Base-by-base conservation (phyloP, 495 filamentous ascomycete species). In the Talaromyces adpressus region DNA sequence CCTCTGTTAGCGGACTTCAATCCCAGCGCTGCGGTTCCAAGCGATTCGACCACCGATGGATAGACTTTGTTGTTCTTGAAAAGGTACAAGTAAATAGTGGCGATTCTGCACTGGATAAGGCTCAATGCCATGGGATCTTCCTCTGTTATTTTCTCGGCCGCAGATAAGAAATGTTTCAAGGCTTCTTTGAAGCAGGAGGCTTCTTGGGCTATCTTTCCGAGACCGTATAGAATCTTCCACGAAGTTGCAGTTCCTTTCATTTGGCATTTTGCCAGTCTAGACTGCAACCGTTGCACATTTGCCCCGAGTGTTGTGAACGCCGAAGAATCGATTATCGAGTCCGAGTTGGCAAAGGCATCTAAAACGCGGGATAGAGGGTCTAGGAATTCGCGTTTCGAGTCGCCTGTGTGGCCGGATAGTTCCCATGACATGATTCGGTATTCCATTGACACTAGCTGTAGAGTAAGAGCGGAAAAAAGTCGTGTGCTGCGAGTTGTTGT, bases 391-490 rank as follows among this genome's bases (percentile, higher is more conserved):
- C 85, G 89, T 25, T 81, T 80, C 20, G 84, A 71, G 62, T 95
- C 82, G 16, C 81, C 85, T 22, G 84, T 67, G 69, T 94, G 92
- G n/a, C 81, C 79, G 4, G 86, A 84, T 34, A 92, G 57, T 39
- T 78, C 84, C 91, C 91, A 93, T 75, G 87, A 91, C 60, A 83
- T 73, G 16, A 84, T 72, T 6, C 90, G 84, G 34, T 85, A 79
- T 57, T 85, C 82, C 14, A 96, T 75, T 2, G 87, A 90, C 0
- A 91, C 66, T 1, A 82, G 70, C 66, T 96, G 91, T 11, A 95
- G 70, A 41, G 78, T 80, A 14, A 95, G 76, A 0, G 81, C 78
- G 8, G 76, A 67, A 65, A 84, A 77, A 12, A 69, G 69, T 3
- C 78, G 79, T 1, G 73, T 20, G 4, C 64, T 66, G 67, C 89